These are phyloP conservation scores for Suillus decipiens DNA, from an alignment of 768 basidiomycete species.

Conservation along the genomic window DNA sequence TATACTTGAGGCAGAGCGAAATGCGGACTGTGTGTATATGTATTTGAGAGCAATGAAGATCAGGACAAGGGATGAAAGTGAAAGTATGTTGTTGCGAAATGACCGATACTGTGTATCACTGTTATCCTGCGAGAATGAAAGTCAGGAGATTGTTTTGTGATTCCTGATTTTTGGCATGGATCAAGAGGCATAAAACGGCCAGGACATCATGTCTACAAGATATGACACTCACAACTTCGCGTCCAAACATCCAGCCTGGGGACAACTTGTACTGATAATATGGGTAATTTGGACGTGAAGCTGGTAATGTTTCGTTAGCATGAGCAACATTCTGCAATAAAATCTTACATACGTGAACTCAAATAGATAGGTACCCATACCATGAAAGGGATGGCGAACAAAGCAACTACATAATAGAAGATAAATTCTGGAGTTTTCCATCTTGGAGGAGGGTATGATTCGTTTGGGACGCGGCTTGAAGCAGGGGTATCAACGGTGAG, in stretches of 20 bases:
- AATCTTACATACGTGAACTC: conserved; percentile 66
- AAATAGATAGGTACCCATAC: conserved; percentile 70
- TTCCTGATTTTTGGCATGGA: conserved; percentile 9
- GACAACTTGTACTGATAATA: conserved; percentile 60
- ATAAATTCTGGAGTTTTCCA: conserved; percentile 86
- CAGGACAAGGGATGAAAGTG: conserved; percentile 50
- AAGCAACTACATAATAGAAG: conserved; percentile 65
- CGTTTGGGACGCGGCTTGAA: conserved; percentile 30
- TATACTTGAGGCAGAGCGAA: conserved; percentile 26
- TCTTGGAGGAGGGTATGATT: conserved; percentile 44
- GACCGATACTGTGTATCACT: conserved; percentile 89
- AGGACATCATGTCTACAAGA: not conserved
- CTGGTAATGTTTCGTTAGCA: conserved; percentile 35
- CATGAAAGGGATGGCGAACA: conserved; percentile 71
- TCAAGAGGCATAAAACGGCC: not conserved
- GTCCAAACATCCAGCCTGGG: conserved; percentile 80
- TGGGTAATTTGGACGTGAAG: conserved; percentile 72
- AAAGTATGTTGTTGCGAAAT: conserved; percentile 79
- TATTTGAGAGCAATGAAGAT: conserved; percentile 60
- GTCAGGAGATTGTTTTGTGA: not conserved
- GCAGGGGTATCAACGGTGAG: conserved; percentile 61
- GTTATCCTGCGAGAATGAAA: conserved; percentile 67
- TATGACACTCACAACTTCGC: conserved; percentile 63
- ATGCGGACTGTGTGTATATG: conserved; percentile 40
- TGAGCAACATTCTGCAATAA: conserved; percentile 7